Evolutionary conservation across 495 filamentous ascomycete genomes (phyloP), one percentile per base, ranked within the genome.

Genomic region (Xylaria intraflava): DNA sequence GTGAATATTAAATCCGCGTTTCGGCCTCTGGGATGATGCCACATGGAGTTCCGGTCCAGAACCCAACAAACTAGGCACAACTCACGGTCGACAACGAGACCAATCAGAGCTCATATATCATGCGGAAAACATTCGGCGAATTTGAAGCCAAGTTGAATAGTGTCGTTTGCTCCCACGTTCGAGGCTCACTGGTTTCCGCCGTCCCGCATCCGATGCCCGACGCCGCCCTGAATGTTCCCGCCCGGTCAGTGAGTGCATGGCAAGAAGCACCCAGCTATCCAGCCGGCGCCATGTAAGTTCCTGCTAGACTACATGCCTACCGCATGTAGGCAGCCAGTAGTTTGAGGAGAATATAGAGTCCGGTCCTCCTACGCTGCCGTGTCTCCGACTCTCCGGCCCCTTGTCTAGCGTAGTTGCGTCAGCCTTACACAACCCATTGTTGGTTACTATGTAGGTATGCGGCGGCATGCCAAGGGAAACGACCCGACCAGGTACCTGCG

Each of bases 1-100:
- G 35, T 23, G 23, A 2, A 24, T 29, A 35, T 17, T 10, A 44
- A 33, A 29, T 10, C 43, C n/a, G 1, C 11, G 7, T 9, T 46
- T 3, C 14, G 14, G 14, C 29, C 14, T 31, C 20, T 31, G 26
- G 43, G 43, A 31, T 46, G 43, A 12, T 24, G 43, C 26, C 45
- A 41, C 65, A 62, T 60, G 61, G 61, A 52, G 39, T 53, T 33
- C 65, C 65, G n/a, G 63, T 65, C 69, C 69, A 66, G 69, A 65
- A 69, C 66, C 66, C 66, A 65, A 62, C 60, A 63, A 64, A 50
- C 35, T 14, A 40, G 35, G 52, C 35, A 39, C 51, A 40, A 9
- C n/a, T n/a, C n/a, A n/a, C 38, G 24, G n/a, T 8, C n/a, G 19
- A 19, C 27, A 39, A 19, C 3, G 24, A 26, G 38, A 11, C 45